Base-by-base conservation (phyloP, 1,284 basidiomycete species). In the Xerocomus tenax region DNA sequence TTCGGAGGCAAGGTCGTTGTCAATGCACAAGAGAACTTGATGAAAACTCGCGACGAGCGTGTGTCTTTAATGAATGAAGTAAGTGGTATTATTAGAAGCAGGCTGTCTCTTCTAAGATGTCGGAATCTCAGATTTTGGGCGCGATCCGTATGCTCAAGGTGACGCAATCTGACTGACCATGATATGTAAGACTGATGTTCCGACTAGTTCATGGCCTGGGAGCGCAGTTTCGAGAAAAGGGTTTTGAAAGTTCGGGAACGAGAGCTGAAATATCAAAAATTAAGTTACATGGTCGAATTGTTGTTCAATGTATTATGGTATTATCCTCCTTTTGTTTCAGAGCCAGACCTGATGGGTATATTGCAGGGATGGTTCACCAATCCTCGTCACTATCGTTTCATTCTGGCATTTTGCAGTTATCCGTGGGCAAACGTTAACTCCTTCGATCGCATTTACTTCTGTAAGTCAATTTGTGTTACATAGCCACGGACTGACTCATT, bases 71-170 rank as follows among this genome's bases (percentile, higher is more conserved):
- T 95, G 91, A 95, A 95, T 60, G 92, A 95, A 71, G 81, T 84
- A 34, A 30, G 61, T 57, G 30, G 19, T 12, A 23, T 51, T 18
- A 8, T 16, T 36, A 7, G 30, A 32, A 32, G 8, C 2, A 34
- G 15, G 16, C 0, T 47, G 19, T 47, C 26, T 25, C 10, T 36
- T 32, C 42, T 49, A 32, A 51, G 21, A 50, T 23, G 18, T 40
- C n/a, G 10, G 26, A 42, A 39, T 45, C 38, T 10, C 52, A 84
- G 80, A 81, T 93, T 48, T 72, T 96, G 7, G 87, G 88, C 44
- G 89, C 81, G 3, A 91, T 96, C 54, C 77, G 91, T n/a, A 94
- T 95, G 89, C 79, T 95, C 59, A 95, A 96, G 74, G 81, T 82
- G 48, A 36, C 53, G 39, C 34, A 2, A 6, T 42, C 46, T 0